These are phyloP conservation scores for Lablab purpureus DNA, from an alignment of 306 rosid genomes.

Conservation along the genomic window DNA sequence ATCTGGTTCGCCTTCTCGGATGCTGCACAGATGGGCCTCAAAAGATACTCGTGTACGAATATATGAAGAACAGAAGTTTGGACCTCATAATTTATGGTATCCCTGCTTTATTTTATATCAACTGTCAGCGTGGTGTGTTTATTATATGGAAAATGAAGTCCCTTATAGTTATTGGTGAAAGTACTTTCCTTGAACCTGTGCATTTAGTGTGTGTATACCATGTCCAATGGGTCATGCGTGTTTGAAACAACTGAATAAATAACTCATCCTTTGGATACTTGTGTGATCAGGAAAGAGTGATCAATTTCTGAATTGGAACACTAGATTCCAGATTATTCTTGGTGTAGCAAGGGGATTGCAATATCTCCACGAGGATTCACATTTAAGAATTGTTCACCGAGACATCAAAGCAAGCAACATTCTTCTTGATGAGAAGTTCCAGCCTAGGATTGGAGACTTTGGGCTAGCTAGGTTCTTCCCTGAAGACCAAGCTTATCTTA, in stretches of 20 bases:
- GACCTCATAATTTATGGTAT: conserved; percentile 75
- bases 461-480: conserved; percentile 96
- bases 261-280: conserved; percentile 20
- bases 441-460: conserved; percentile 90
- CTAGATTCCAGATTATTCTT: conserved; percentile 75
- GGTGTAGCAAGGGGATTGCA: conserved; percentile 93
- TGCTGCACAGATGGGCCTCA: conserved; percentile 87
- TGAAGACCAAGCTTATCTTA: conserved; percentile 90
- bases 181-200: conserved; percentile 1
- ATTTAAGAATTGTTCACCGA: conserved; percentile 82
- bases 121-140: background rate
- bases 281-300: conserved; percentile 59
- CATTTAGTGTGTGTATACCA: conserved; percentile 13
- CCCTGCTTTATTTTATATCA: conserved; percentile 24
- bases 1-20: conserved; percentile 85
- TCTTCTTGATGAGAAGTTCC: conserved; percentile 89
- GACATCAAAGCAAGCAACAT: conserved; percentile 96
- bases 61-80: conserved; percentile 83
- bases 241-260: conserved; percentile 5
- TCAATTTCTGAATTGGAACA: conserved; percentile 72
- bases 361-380: conserved; percentile 92
- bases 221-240: background rate
- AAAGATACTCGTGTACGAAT: conserved; percentile 87
- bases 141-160: background rate
- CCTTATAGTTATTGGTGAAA: background rate